Conservation (phyloP, 2,329 filamentous ascomycete genomes). For the Aspergillus amoenus region DNA sequence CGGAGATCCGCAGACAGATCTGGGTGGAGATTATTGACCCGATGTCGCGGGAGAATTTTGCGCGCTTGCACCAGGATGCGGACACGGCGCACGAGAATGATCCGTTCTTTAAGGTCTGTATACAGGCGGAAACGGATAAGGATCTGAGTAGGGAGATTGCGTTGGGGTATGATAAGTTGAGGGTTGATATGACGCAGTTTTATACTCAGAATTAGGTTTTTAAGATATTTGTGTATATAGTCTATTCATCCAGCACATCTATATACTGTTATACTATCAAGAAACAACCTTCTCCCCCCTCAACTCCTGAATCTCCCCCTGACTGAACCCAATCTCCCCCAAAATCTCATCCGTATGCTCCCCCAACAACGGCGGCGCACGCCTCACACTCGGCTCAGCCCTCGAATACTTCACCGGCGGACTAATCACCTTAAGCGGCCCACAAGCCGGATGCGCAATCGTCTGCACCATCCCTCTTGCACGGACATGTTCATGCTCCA, state of each 20-base stretch:
- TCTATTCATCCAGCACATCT: too few relatives aligned
- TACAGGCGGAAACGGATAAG: slow-evolving; percentile 32
- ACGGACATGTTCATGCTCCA: slow-evolving; percentile 77
- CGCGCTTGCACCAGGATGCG: slow-evolving; percentile 36
- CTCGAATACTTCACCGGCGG: slow-evolving; percentile 93
- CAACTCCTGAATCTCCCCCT: slow-evolving; percentile 60
- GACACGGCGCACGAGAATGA: slow-evolving; percentile 37
- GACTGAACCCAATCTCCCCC: slow-evolving; percentile 57
- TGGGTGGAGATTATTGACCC: slow-evolving; percentile 42
- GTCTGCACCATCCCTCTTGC: slow-evolving; percentile 89
- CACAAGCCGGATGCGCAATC: slow-evolving; percentile 78
- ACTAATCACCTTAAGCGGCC: slow-evolving; percentile 84
- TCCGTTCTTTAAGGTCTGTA: slow-evolving; percentile 35
- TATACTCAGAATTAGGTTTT: slow-evolving; percentile 13
- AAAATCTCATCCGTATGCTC: slow-evolving; percentile 83
- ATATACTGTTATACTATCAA: too few relatives aligned
- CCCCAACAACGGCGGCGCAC: slow-evolving; percentile 80
- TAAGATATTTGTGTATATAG: too few relatives aligned
- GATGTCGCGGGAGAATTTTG: slow-evolving; percentile 44
- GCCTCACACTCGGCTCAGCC: slow-evolving; percentile 72
- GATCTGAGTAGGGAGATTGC: slow-evolving; percentile 23
- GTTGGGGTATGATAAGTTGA: slow-evolving; percentile 31
- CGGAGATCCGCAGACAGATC: slow-evolving; percentile 40
- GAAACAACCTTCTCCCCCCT: slow-evolving; percentile 65
- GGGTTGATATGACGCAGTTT: slow-evolving; percentile 35